Evolutionary conservation across 768 basidiomycete genomes (phyloP).

Genomic region (Pisolithus orientalis): DNA sequence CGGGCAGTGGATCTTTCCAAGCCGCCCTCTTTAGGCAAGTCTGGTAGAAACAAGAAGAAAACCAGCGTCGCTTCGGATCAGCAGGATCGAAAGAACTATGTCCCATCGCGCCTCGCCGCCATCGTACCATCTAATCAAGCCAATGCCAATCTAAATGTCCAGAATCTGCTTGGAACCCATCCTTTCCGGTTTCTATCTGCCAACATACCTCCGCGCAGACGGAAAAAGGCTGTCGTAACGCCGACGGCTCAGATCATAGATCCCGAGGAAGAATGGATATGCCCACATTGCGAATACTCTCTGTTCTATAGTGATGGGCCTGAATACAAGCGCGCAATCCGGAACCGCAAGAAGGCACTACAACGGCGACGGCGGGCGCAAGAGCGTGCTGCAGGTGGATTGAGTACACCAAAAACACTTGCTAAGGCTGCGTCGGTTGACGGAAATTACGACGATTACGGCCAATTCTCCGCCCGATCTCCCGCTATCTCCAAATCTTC

Average conservation of each 20-base stretch:
- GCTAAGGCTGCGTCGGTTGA: conserved; percentile 16
- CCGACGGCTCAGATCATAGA: conserved; percentile 37
- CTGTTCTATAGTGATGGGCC: conserved; percentile 84
- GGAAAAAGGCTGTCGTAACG: conserved; percentile 22
- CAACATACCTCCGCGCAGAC: conserved; percentile 50
- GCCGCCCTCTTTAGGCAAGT: conserved; percentile 25
- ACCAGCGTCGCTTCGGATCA: conserved; percentile 92
- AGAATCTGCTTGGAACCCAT: conserved; percentile 49
- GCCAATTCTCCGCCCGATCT: conserved; percentile 3
- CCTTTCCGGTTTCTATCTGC: conserved; percentile 65
- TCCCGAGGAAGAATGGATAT: conserved; percentile 87
- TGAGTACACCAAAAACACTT: conserved; percentile 17
- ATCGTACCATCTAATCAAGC: conserved; percentile 33
- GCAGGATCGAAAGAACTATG: conserved; percentile 92
- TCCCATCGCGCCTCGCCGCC: conserved; percentile 73
- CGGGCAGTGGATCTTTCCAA: conserved; percentile 35
- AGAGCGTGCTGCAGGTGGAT: conserved; percentile 50
- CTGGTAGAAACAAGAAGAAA: conserved; percentile 70
- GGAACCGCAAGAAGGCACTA: conserved; percentile 75
- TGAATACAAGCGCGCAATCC: conserved; percentile 57
- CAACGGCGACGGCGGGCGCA: conserved; percentile 61
- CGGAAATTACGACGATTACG: conserved; percentile 19
- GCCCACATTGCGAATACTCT: conserved; percentile 88
- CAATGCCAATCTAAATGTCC: conserved; percentile 37
- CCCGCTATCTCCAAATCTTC: conserved; percentile 3